phyloP scores from a whole-genome alignment of 176 grass and related monocot genomes.

The Thinopyrum elongatum region DNA sequence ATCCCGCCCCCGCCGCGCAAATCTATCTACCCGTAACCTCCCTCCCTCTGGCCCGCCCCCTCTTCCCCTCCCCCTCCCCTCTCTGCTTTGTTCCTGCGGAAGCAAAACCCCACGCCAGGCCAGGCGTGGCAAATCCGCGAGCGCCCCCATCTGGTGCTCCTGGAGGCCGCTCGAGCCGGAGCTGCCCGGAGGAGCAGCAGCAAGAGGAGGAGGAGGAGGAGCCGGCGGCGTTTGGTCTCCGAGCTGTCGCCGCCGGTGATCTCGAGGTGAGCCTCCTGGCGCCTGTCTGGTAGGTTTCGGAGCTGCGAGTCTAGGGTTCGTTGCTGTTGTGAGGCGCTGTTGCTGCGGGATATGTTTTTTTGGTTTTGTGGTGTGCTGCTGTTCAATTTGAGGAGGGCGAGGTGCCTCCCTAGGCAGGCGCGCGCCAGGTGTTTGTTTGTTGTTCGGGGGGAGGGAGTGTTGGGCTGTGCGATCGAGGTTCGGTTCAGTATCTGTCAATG shows the following conservation, averaged over 20 bases:
- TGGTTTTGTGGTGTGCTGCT: neutral
- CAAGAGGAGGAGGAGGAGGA: neutral
- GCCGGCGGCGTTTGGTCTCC: neutral
- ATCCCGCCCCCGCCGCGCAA: constrained; percentile 21
- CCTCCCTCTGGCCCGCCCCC: neutral
- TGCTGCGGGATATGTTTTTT: neutral
- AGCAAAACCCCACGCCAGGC: neutral
- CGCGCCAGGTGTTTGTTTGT: neutral
- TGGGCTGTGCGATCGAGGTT: neutral
- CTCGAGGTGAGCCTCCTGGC: constrained; percentile 33
- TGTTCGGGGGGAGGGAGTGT: neutral
- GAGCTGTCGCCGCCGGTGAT: neutral
- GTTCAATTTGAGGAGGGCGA: neutral
- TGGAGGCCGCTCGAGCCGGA: neutral
- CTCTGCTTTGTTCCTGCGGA: neutral
- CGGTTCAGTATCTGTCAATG: neutral
- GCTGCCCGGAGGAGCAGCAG: neutral
- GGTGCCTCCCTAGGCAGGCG: neutral
- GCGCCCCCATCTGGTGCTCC: neutral
- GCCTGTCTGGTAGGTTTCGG: neutral
- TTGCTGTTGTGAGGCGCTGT: too few species aligned
- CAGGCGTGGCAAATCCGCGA: neutral
- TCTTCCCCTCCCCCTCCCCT: neutral
- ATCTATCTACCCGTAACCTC: neutral
- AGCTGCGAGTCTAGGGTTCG: neutral